Evolutionary conservation across 257 asterid genomes (phyloP), one percentile per base, ranked within the genome.

Genomic region (Verbascum thapsus): DNA sequence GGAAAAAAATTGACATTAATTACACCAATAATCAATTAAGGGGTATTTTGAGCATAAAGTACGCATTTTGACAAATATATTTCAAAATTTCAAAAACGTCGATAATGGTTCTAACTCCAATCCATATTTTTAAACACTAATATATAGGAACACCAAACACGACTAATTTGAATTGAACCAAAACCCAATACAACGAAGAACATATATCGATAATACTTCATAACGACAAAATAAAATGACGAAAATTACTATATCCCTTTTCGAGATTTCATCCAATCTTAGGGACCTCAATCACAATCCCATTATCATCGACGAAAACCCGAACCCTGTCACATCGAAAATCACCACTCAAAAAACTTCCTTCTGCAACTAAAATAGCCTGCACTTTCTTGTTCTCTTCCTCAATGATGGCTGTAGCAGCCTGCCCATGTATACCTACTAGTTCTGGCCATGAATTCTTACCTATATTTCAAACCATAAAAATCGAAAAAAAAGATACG

Each of bases 381-480:
- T 39, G 18, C 58, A 74, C 72, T 4, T 10, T 11, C 1, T 35
- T 6, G 63, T 64, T 70, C 26, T 69, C 41, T 2, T n/a, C 17
- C 63, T 64, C 61, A 12, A 69, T 59, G 9, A 47, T 12, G 37
- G 11, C 11, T n/a, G 17, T 43, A 0, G 69, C 72, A 0, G 6
- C 26, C 19, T 42, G 15, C 7, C 69, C 80, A 1, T 42, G 9
- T 5, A n/a, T 1, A 1, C 70, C 73, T 15, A 66, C 66, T 8
- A 66, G 50, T 55, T 72, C 78, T n/a, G 73, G 73, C 78, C 70
- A 72, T 8, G 64, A 30, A 2, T 34, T 66, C 73, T 61, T 66
- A 30, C 63, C 68, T 52, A 8, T 6, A 49, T 7, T 9, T 12
- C 8, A 6, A 30, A 23, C 11, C 10, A 16, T 16, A 32, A n/a